Evolutionary conservation across 441 rosid species (phyloP), one percentile per base, ranked within the genome.

Genomic region (Bocquillonia castaneifolia): DNA sequence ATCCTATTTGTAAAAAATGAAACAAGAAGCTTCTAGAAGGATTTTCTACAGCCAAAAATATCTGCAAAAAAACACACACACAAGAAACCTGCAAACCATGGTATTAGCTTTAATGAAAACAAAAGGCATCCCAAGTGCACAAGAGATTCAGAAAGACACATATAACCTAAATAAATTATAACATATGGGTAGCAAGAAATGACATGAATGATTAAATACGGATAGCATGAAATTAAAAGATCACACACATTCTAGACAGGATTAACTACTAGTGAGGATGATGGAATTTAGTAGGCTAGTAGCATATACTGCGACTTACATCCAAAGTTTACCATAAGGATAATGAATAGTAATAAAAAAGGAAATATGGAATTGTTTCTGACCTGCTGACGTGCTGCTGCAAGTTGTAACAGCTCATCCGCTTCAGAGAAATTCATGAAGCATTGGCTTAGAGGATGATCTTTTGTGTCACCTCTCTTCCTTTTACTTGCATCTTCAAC

Each of bases 381-480:
- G 74, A 93, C 96, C 98, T 91, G 92, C 48, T 89, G 93, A 63
- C 93, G 93, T 66, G 93, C 92, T 10, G 91, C 80, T 2, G 82
- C 82, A 66, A 93, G 88, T 73, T 85, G 84, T 60, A 79, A 80
- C 34, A 91, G 86, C 76, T 93, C 96, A 63, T 88, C 97, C 56
- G 91, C 93, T 76, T 93, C 98, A 2, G 94, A 89, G 71, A 89
- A 90, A 66, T 79, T 88, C 82, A 68, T 71, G 68, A 86, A 93
- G 89, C 92, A 91, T 59, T 81, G 89, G 75, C 79, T 80, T 62
- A 91, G 90, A 17, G 86, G 77, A 78, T 88, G 93, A 75, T 88
- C 85, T 77, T 85, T 88, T 57, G 94, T 86, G 77, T 85, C 90
- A 53, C 94, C 90, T 62, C 78, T 84, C 62, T 61, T 79, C 78